Base-by-base conservation (phyloP, 345 rosid species). In the Pugionium cornutum region DNA sequence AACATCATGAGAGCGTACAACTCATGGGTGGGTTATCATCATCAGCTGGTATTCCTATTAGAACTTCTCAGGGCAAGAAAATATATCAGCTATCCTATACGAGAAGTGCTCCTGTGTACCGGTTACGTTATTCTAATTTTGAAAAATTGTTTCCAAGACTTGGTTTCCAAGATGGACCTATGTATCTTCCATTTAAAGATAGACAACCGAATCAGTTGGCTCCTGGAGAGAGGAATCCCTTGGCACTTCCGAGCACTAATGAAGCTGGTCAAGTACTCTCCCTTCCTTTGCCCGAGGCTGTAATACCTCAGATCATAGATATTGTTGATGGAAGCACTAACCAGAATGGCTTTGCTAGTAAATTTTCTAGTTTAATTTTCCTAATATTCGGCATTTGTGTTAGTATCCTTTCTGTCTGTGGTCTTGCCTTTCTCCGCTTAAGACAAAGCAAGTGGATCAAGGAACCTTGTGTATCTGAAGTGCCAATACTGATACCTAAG, bases 221-320 rank as follows among this genome's bases (percentile, higher is more conserved):
- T 25, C 74, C 68, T 75, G 73, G 68, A 64, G 68, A 58, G 11
- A 53, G 71, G 69, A 47, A 26, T 62, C 87, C 69, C 3, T 69
- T 70, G 41, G 78, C 88, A 46, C 85, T 79, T 74, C 87, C 87
- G 28, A 53, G 53, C 58, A 70, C 35, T 51, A 71, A 46, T 39
- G 77, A 74, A 39, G 68, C 66, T 39, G 48, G 50, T 55, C 41
- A 60, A 48, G 25, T 64, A 42, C 81, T 69, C 59, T 71, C 83
- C 34, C 79, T 81, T 76, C 83, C 87, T 25, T 34, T 75, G 35
- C 50, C 85, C 39, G 81, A 66, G 55, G 60, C 45, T 62, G 64
- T 45, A 54, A 64, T 66, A 51, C 62, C 63, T 70, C 64, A 71
- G 71, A 63, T 46, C 65, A 41, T 62, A 32, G 55, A 59, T 62